Base-by-base conservation (phyloP, 202 grass and related monocot species). In the Cymbopogon flexuosus region DNA sequence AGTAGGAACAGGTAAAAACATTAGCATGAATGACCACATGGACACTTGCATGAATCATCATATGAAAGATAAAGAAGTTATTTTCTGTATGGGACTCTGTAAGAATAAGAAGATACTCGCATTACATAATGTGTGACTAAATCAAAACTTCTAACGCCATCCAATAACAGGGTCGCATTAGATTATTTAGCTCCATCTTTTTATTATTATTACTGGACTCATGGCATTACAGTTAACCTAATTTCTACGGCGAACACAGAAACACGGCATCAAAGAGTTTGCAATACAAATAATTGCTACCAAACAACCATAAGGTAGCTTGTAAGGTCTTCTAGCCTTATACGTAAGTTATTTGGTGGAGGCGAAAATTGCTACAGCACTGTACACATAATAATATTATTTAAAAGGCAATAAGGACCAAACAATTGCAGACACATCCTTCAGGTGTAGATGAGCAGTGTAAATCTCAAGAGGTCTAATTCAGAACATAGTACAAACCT, bases 401-500 rank as follows among this genome's bases (percentile, higher is more conserved):
- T 73, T 72, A 2, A 51, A 54, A 72, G 57, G 31, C 18, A 1
- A 19, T 29, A 3, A 72, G 54, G 43, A 63, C 58, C 23, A 76
- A 65, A 84, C 15, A 60, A 76, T 19, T 75, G 54, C 40, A 61
- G 13, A 36, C 22, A 79, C 31, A 51, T 49, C 70, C 61, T 75
- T 74, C 47, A 62, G 23, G 1, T 14, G 11, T 62, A 62, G 6
- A 18, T 16, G 6, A 0, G 14, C 62, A 34, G 13, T 16, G 11
- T 37, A 72, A 27, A 60, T 39, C 51, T 56, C 45, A 27, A 73
- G 16, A 73, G 66, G 16, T 33, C 47, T 59, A 46, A 65, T 42
- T 68, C 30, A 54, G 23, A 84, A 43, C 8, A 68, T 59, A 46
- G 64, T 80, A 86, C 88, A 78, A 78, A 98, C 96, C 92, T 95